A percentile compares a stretch with the other conserved stretches of the same genome.
Conservation (phyloP, 2,329 filamentous ascomycete species). For the Drechmeria coniospora region DNA sequence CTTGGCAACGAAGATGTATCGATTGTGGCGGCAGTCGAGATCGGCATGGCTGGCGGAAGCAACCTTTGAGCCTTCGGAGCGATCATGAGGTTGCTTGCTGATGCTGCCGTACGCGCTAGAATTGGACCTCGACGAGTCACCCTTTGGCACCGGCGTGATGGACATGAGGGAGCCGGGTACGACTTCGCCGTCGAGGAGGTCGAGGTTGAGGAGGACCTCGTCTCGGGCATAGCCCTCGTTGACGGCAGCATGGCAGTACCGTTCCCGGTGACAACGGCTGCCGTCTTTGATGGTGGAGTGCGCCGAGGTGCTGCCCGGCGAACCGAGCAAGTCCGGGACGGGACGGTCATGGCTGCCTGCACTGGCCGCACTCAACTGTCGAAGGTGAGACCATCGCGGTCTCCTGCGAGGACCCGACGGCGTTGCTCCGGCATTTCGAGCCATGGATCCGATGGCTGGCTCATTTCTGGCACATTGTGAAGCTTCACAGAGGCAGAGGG, state of each 20-base stretch:
- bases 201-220: conserved; percentile 65
- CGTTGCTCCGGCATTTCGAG: conserved; percentile 23
- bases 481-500: conserved; percentile 2
- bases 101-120: conserved; percentile 14
- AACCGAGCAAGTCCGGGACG: conserved; percentile 23
- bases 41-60: conserved; percentile 8
- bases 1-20: conserved; percentile 59
- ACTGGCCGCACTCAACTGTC: conserved; percentile 34
- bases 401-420: conserved; percentile 29
- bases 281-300: conserved; percentile 28
- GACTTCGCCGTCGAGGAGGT: conserved; percentile 49
- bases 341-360: conserved; percentile 29
- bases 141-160: conserved; percentile 42
- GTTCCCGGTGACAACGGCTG: conserved; percentile 20
- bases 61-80: conserved; percentile 10
- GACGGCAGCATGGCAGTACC: conserved; percentile 37
- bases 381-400: conserved; percentile 36
- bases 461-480: conserved; percentile 6
- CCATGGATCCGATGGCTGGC: conserved; percentile 15
- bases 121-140: conserved; percentile 26
- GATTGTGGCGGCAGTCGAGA: conserved; percentile 14
- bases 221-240: conserved; percentile 66
- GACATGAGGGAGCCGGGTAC: conserved; percentile 57
- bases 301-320: conserved; percentile 33
- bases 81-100: conserved; percentile 16